phyloP scores from a whole-genome alignment of 257 asterid genomes.

The Salvia rosmarinus region DNA sequence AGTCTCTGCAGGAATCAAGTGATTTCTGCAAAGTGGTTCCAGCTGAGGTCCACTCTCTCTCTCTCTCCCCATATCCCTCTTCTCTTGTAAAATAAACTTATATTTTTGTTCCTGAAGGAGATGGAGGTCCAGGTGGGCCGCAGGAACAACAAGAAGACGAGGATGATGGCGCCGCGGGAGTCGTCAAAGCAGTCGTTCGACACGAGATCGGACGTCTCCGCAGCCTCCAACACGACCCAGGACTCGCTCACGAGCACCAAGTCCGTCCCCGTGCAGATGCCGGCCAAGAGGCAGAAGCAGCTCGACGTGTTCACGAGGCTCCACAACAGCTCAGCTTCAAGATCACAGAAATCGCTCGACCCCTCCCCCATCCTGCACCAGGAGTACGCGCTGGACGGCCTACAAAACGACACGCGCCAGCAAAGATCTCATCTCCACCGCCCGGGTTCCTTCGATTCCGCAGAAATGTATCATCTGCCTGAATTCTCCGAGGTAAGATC shows the following conservation, averaged over 20 bases:
- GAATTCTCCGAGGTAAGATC: conserved; percentile 50
- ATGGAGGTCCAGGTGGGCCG: conserved; percentile 44
- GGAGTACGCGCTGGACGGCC: conserved; percentile 38
- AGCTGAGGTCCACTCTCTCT: conserved; percentile 53
- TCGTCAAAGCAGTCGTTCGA: conserved; percentile 58
- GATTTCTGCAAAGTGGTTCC: conserved; percentile 52
- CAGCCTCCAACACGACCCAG: conserved; percentile 58
- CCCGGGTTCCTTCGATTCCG: conserved; percentile 55
- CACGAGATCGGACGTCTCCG: conserved; percentile 72
- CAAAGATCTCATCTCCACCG: conserved; percentile 37
- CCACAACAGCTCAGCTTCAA: conserved; percentile 40
- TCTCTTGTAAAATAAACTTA: too few relatives aligned
- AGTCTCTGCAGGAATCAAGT: conserved; percentile 57
- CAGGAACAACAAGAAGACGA: conserved; percentile 36
- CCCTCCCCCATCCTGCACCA: conserved; percentile 35
- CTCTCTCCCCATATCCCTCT: too few relatives aligned
- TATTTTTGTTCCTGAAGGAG: conserved; percentile 49
- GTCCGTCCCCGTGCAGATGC: conserved; percentile 60
- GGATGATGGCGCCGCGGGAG: conserved; percentile 43
- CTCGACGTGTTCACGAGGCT: conserved; percentile 50
- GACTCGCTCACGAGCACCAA: conserved; percentile 58
- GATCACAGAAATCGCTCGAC: conserved; percentile 42
- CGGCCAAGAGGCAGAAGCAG: conserved; percentile 61
- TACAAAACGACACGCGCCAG: conserved; percentile 36
- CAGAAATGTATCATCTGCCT: conserved; percentile 44